Base-by-base conservation (phyloP, 441 rosid species). In the Erodium trifolium region DNA sequence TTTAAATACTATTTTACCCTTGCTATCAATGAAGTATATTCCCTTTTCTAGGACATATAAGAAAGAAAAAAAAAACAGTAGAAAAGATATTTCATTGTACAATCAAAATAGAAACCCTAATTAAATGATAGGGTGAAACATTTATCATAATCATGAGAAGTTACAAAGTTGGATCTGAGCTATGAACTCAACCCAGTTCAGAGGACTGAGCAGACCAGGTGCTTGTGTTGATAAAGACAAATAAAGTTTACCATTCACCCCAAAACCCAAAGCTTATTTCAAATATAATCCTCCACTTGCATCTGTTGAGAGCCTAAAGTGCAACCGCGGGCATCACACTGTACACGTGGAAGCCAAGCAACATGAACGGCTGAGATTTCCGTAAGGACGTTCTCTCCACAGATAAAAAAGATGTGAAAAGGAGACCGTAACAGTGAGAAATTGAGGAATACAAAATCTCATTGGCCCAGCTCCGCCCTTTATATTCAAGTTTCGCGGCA, bases 401-500 rank as follows among this genome's bases (percentile, higher is more conserved):
- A 34, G 37, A 57, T 57, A 11, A 43, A 11, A 43, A 11, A 7
- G 27, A 7, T 57, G 63, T 55, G 62, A 14, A 16, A 55, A 17
- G 16, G 47, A 41, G 47, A 41, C 47, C 47, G 47, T 41, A 55
- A 55, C 62, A 55, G 62, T 57, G 63, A 57, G 11, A 57, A 7
- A 17, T 57, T 57, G 27, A 57, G 8, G 27, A 17, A 17, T 57
- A 17, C 63, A 63, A 47, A 71, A 70, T 64, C 72, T 70, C 71
- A 80, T 82, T 87, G 87, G 86, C 69, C 49, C 49, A 43, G 49
- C 49, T 43, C 49, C 49, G 49, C 49, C 80, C 88, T 74, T 81
- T 81, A 81, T 83, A 85, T 93, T 93, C 90, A 89, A 93, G 97
- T 93, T 93, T 93, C 97, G 96, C 97, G 97, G 97, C 92, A 91